A percentile compares a stretch with the other conserved stretches of the same genome.
phyloP scores from a whole-genome alignment of 2,329 filamentous ascomycete genomes.

The Alternaria ventricosa region DNA sequence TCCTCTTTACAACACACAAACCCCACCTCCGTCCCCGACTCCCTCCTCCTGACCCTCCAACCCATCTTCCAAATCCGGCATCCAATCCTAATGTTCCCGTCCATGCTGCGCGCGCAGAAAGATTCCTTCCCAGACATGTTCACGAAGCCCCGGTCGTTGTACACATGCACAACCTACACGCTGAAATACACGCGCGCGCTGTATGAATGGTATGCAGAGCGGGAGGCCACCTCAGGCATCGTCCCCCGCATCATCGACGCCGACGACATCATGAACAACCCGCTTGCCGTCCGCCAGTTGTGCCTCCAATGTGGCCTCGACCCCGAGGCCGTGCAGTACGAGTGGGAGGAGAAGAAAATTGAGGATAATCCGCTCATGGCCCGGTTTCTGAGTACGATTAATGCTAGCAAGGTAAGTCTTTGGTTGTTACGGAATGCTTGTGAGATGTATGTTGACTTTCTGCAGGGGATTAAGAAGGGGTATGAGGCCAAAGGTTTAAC shows the following conservation, averaged over 20 bases:
- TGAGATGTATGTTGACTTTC: too few species aligned
- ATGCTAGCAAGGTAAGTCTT: background rate
- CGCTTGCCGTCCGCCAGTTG: conserved; percentile 11
- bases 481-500: conserved; percentile 5
- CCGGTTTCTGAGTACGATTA: conserved; percentile 12
- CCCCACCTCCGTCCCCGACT: conserved; percentile 20
- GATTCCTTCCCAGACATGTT: background rate
- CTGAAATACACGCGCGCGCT: conserved; percentile 1
- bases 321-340: conserved; percentile 17
- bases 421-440: too few species aligned
- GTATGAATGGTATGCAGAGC: conserved; percentile 20
- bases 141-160: background rate
- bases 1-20: conserved; percentile 10
- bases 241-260: conserved; percentile 21
- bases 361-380: conserved; percentile 4
- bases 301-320: conserved; percentile 14
- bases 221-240: background rate
- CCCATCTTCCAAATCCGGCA: conserved; percentile 27
- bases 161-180: background rate
- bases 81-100: conserved; percentile 23
- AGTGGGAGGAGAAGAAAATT: conserved; percentile 15
- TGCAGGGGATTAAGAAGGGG: conserved; percentile 13
- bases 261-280: conserved; percentile 22
- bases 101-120: conserved; percentile 14
- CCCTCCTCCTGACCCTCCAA: conserved; percentile 16